Base-by-base conservation (phyloP, 2,329 filamentous ascomycete species). In the Sporothrix protearum region DNA sequence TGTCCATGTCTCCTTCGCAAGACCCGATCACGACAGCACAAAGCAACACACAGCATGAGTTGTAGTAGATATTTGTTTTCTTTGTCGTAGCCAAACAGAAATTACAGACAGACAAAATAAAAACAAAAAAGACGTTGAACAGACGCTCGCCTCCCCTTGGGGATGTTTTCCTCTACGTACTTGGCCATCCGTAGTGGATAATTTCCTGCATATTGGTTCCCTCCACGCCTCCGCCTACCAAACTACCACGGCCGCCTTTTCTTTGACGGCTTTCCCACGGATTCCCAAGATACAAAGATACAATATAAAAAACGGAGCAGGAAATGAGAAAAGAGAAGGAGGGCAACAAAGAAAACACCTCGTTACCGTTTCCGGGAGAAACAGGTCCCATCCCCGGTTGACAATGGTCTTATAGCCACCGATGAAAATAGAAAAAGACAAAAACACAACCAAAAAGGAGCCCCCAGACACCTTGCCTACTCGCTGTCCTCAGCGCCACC, bases 401-500 rank as follows among this genome's bases (percentile, higher is more conserved):
- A 64, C 36, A 64, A 36, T 45, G 42, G 36, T 45, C 22, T 4
- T 14, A 63, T 1, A 28, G n/a, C 59, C 59, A 16, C 36, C 8
- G 36, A 1, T n/a, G n/a, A 59, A 22, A 49, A 22, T 19, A 45
- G 6, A 22, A 33, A 51, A 51, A 16, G 33, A 22, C 25, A 42
- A 64, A 36, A 57, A 5, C 28, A 42, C 28, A 5, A 47, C n/a
- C 36, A n/a, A 45, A 22, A 28, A 30, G 7, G 6, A n/a, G n/a
- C n/a, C 19, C 42, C 22, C n/a, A 25, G 9, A 25, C 10, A 45
- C 16, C 8, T 36, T 22, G n/a, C 63, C 42, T 25, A 64, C 51
- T 71, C 71, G 51, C 71, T 69, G 12, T 73, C 71, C 14, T 72
- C 72, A 22, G 12, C 49, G 1, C 39, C 70, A 2, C 14, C 70